phyloP scores from a whole-genome alignment of 345 rosid species.

The Eucalyptus urophylla region DNA sequence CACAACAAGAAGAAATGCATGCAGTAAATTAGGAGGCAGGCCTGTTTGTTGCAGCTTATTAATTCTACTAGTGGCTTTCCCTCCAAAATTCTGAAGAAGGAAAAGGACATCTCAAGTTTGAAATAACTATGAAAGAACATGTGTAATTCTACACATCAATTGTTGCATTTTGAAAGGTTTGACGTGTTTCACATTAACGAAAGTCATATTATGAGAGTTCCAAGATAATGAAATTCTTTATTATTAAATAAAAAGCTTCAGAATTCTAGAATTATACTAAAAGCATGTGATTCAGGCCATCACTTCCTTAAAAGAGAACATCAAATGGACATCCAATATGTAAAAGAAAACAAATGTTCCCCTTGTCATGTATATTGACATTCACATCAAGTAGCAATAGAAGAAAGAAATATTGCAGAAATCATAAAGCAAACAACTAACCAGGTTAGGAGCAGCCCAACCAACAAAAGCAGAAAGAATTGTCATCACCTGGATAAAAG shows the following conservation, averaged over 20 bases:
- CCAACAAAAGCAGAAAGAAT: constrained; percentile 75
- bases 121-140: background rate
- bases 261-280: background rate
- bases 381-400: background rate
- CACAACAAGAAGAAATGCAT: background rate
- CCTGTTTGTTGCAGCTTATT: background rate
- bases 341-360: background rate
- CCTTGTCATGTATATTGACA: background rate
- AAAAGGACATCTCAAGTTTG: background rate
- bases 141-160: background rate
- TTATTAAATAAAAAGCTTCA: background rate
- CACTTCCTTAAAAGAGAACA: background rate
- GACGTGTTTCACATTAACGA: background rate
- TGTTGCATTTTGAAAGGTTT: background rate
- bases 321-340: background rate
- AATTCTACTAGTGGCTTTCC: background rate
- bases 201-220: background rate
- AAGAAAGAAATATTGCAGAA: background rate
- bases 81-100: background rate
- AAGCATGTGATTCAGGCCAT: background rate
- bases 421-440: constrained; percentile 15
- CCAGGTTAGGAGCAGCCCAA: constrained; percentile 96
- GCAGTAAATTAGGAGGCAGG: background rate
- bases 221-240: background rate
- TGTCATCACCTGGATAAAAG: constrained; percentile 62